Conservation (phyloP, 306 rosid species). For the Sphenostylis stenocarpa region DNA sequence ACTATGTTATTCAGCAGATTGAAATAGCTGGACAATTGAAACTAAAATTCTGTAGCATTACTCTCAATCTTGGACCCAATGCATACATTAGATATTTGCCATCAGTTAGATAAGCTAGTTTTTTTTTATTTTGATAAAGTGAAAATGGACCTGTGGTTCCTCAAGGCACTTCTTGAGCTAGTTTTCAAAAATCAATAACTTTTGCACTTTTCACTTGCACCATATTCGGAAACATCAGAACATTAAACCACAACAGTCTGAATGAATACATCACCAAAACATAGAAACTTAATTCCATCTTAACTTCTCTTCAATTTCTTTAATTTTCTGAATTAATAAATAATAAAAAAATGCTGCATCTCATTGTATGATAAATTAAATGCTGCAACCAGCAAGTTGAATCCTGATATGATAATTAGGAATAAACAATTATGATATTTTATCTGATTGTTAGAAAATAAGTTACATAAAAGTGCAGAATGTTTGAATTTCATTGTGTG, state of each 20-base stretch:
- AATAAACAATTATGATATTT: background rate
- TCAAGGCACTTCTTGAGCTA: constrained; percentile 54
- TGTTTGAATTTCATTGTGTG: constrained; percentile 10
- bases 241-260: constrained; percentile 30
- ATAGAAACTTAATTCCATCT: background rate
- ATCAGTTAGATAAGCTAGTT: constrained; percentile 65
- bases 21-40: constrained; percentile 57
- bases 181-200: constrained; percentile 51
- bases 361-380: background rate
- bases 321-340: background rate
- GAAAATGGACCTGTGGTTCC: constrained; percentile 55
- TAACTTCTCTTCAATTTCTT: background rate
- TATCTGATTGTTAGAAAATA: background rate
- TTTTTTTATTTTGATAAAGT: constrained; percentile 49
- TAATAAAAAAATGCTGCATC: background rate
- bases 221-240: constrained; percentile 34
- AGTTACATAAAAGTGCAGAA: too few relatives aligned
- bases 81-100: constrained; percentile 65
- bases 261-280: background rate
- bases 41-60: constrained; percentile 43
- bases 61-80: constrained; percentile 59
- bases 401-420: background rate
- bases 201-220: constrained; percentile 65
- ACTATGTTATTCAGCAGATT: background rate
- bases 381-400: background rate